Evolutionary conservation across 495 filamentous ascomycete species (phyloP).

Genomic region (Trichoderma erinaceum): DNA sequence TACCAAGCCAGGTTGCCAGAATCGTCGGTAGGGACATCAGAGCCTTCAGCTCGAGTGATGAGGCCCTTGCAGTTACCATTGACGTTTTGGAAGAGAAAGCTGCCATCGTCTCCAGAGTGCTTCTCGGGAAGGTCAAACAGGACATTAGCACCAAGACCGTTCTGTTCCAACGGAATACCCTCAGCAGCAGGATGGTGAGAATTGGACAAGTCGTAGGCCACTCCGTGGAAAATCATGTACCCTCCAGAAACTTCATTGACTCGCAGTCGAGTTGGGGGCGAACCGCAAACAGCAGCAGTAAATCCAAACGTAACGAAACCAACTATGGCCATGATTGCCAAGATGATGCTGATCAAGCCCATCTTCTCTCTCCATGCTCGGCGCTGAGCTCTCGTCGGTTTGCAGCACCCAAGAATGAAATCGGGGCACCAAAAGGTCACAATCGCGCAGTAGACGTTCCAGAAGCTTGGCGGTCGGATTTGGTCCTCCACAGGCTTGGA

Average conservation of each 20-base stretch:
- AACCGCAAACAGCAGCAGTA: conserved; percentile 76
- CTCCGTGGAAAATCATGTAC: conserved; percentile 95
- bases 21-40: conserved; percentile 71
- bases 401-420: conserved; percentile 75
- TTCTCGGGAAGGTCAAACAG: conserved; percentile 76
- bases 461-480: conserved; percentile 75
- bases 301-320: conserved; percentile 98
- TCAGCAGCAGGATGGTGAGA: conserved; percentile 71
- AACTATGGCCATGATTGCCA: conserved; percentile 80
- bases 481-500: conserved; percentile 55
- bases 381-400: conserved; percentile 79
- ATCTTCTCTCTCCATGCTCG: conserved; percentile 99
- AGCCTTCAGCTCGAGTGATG: conserved; percentile 62
- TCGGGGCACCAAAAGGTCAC: conserved; percentile 95
- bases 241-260: conserved; percentile 71
- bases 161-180: conserved; percentile 57
- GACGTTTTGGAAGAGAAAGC: conserved; percentile 97
- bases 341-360: conserved; percentile 88
- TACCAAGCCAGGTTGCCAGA: conserved; percentile 86
- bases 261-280: conserved; percentile 59
- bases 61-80: conserved; percentile 94
- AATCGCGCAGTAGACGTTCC: conserved; percentile 91
- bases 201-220: conserved; percentile 69
- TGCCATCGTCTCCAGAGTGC: conserved; percentile 83
- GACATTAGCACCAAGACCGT: conserved; percentile 57